These are phyloP conservation scores for Calonectria hawksworthii DNA, from an alignment of 2,329 filamentous ascomycete species.

Conservation along the genomic window DNA sequence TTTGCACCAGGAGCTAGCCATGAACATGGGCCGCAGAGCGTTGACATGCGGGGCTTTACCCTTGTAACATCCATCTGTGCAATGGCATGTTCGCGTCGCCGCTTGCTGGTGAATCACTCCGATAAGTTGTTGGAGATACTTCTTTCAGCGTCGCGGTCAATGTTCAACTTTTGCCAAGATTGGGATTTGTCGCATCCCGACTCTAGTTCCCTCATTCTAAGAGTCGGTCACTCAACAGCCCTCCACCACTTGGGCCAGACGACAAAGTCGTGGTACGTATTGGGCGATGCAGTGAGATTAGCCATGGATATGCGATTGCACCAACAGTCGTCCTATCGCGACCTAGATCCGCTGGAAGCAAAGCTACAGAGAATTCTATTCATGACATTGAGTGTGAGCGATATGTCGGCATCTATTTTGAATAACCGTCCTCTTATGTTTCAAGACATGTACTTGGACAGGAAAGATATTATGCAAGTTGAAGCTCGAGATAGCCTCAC, in stretches of 20 bases:
- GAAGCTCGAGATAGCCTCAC: background rate
- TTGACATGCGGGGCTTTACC: slow-evolving; percentile 21
- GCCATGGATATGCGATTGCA: slow-evolving; percentile 26
- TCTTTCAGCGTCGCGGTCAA: slow-evolving; percentile 19
- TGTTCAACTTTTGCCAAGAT: slow-evolving; percentile 24
- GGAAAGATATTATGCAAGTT: background rate
- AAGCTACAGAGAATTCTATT: slow-evolving; percentile 22
- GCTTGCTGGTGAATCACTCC: background rate
- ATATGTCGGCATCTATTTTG: slow-evolving; percentile 29
- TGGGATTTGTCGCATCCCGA: slow-evolving; percentile 20
- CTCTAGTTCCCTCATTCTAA: slow-evolving; percentile 22
- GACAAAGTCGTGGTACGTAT: slow-evolving; percentile 14
- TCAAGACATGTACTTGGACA: slow-evolving; percentile 22
- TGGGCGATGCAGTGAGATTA: slow-evolving; percentile 20
- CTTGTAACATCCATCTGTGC: slow-evolving; percentile 14
- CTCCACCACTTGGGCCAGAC: slow-evolving; percentile 24
- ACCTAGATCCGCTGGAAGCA: slow-evolving; percentile 20
- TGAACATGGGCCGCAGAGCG: background rate
- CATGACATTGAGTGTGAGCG: slow-evolving; percentile 1
- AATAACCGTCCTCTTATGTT: slow-evolving; percentile 21
- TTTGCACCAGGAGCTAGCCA: background rate
- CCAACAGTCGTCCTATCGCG: slow-evolving; percentile 15
- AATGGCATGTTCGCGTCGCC: slow-evolving; percentile 1
- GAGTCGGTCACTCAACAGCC: slow-evolving; percentile 15
- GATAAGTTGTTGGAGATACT: slow-evolving; percentile 7